Conservation (phyloP, 306 rosid genomes). For the Senna tora region DNA sequence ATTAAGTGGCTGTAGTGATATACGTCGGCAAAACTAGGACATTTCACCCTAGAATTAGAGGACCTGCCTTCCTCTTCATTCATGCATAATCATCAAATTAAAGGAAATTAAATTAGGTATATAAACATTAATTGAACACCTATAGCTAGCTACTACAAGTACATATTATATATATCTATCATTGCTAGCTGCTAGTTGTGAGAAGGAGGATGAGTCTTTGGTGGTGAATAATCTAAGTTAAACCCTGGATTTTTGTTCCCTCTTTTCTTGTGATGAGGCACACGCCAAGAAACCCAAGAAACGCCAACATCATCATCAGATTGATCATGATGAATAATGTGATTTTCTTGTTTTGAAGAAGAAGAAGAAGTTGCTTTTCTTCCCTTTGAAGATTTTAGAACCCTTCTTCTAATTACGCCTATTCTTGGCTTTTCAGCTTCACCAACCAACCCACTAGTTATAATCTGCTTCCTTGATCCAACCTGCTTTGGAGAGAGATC, state of each 20-base stretch:
- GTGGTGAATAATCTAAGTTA: conserved; percentile 66
- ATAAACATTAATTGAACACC: no score
- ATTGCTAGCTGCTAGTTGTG: conserved; percentile 63
- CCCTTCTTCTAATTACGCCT: conserved; percentile 15
- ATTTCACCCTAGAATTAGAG: background rate
- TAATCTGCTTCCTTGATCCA: conserved; percentile 20
- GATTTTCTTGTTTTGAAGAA: conserved; percentile 21
- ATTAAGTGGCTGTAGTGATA: background rate
- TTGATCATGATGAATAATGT: conserved; percentile 27
- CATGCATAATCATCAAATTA: no score
- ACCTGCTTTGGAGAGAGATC: conserved; percentile 36
- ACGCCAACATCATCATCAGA: no score
- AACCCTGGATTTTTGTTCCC: conserved; percentile 57
- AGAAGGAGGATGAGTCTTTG: conserved; percentile 77
- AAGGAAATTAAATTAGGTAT: no score
- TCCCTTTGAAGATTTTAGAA: conserved; percentile 12
- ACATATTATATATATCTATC: no score
- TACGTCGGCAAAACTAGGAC: conserved; percentile 17
- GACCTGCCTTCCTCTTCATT: no score
- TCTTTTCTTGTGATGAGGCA: conserved; percentile 50
- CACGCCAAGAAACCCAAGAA: conserved; percentile 49
- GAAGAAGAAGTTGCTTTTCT: background rate
- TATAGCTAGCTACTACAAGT: no score
- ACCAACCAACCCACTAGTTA: background rate
- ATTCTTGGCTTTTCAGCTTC: conserved; percentile 5